Evolutionary conservation across 306 rosid species (phyloP), one percentile per base, ranked within the genome.

Genomic region (Prunus armeniaca): DNA sequence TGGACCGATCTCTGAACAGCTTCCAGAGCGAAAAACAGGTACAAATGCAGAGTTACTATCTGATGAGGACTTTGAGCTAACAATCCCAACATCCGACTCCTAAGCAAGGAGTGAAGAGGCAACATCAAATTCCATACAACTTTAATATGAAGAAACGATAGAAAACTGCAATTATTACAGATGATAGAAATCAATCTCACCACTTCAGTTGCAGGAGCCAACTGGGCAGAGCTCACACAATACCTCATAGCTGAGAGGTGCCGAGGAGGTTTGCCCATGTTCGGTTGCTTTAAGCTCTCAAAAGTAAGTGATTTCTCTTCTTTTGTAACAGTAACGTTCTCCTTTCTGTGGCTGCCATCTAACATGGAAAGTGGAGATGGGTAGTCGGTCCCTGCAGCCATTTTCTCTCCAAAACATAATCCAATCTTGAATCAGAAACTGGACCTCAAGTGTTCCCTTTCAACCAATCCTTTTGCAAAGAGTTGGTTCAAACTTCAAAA

Each of bases 1-100:
- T 15, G 85, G 66, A 67, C 85, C 85, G 47, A 82, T 77, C 81
- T 82, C 85, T 8, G 85, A 72, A 77, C 85, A 82, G 78, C 85
- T 82, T 77, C 85, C 85, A 13, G 85, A 82, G 25, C 85, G 85
- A 67, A 77, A 77, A 60, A 67, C 65, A n/a, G 85, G 85, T 52
- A 77, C 67, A 52, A 65, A 82, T 1, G 71, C 51, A 14, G 72
- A 58, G 56, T 77, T 52, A 34, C 67, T 52, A 72, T 82, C 76
- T 54, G 82, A 77, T 14, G 82, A 63, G 15, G 75, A 66, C 68
- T 60, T 82, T 56, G 81, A 77, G 74, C 67, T 72, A 58, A 82
- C 64, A 72, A 72, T 52, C 43, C 75, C 75, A 50, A 55, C 57
- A 61, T 78, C 75, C 9, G n/a, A 82, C 49, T 77, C 85, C 85